Conservation (phyloP, 139 green algal genomes). For the Coelastrella sp. region DNA sequence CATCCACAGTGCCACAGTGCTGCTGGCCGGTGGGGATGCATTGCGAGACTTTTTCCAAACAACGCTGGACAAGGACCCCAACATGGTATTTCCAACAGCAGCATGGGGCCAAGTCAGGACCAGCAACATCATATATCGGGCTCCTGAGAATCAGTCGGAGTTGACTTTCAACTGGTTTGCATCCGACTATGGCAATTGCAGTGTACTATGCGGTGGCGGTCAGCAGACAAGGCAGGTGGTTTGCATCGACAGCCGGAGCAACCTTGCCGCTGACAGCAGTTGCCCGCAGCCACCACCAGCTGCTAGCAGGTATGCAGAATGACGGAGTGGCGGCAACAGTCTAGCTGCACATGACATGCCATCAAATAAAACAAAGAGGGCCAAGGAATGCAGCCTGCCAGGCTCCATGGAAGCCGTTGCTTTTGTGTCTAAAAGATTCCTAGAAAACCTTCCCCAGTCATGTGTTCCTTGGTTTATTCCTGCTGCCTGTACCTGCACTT, state of each 20-base stretch:
- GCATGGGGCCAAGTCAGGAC: conserved; percentile 24
- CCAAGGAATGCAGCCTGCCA: neutral
- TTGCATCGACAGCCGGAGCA: conserved; percentile 22
- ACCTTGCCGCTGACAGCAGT: neutral
- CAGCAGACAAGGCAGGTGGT: conserved; percentile 5
- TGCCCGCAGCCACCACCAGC: neutral
- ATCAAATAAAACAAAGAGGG: neutral
- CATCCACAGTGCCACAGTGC: neutral
- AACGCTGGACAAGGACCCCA: conserved; percentile 34
- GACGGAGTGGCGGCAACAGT: neutral
- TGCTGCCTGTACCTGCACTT: neutral
- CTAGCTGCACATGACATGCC: neutral
- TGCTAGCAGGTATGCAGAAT: neutral
- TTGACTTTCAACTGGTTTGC: conserved; percentile 24
- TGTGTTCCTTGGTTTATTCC: neutral
- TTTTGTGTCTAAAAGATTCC: too few species aligned
- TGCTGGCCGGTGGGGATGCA: neutral
- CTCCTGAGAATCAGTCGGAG: neutral
- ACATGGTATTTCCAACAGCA: conserved; percentile 39
- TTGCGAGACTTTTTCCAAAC: conserved; percentile 13
- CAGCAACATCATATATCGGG: neutral
- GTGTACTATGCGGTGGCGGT: conserved; percentile 35
- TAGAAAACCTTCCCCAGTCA: neutral
- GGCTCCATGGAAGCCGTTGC: too few species aligned
- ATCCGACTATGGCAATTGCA: conserved; percentile 35